phyloP scores from a whole-genome alignment of 352 stramenopile genomes.

The Elongisporangium prolatum region DNA sequence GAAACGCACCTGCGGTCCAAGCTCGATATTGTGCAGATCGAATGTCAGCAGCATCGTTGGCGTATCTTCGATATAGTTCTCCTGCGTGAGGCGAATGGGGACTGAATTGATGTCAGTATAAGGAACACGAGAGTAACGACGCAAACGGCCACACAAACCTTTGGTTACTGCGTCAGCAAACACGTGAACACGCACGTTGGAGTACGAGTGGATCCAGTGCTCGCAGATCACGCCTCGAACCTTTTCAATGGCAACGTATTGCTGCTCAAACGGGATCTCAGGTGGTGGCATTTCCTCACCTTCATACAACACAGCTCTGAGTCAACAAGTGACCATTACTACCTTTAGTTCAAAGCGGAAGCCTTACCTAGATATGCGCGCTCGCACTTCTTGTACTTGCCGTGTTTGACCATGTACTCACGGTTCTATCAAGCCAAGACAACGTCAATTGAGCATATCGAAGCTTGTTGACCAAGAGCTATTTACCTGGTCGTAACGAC shows the following conservation, averaged over 20 bases:
- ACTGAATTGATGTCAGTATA: slow-evolving; percentile 21
- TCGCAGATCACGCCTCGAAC: slow-evolving; percentile 54
- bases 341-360: neutral
- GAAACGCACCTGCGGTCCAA: slow-evolving; percentile 27
- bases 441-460: neutral
- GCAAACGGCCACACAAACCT: slow-evolving; percentile 16
- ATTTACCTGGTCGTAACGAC: slow-evolving; percentile 48
- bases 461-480: too few relatives aligned
- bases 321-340: neutral
- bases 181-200: slow-evolving; percentile 48
- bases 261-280: slow-evolving; percentile 40
- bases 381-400: slow-evolving; percentile 62
- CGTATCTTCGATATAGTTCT: slow-evolving; percentile 38
- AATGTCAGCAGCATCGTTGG: slow-evolving; percentile 59
- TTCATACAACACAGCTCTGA: neutral
- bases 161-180: slow-evolving; percentile 41
- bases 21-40: slow-evolving; percentile 44
- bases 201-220: slow-evolving; percentile 56
- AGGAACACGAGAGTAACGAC: neutral
- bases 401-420: slow-evolving; percentile 75
- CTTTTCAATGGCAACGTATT: slow-evolving; percentile 57
- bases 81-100: slow-evolving; percentile 61
- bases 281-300: slow-evolving; percentile 54
- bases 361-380: slow-evolving; percentile 48
- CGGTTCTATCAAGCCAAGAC: slow-evolving; percentile 24